Conservation (phyloP, 495 filamentous ascomycete genomes). For the Aspergillus campestris region DNA sequence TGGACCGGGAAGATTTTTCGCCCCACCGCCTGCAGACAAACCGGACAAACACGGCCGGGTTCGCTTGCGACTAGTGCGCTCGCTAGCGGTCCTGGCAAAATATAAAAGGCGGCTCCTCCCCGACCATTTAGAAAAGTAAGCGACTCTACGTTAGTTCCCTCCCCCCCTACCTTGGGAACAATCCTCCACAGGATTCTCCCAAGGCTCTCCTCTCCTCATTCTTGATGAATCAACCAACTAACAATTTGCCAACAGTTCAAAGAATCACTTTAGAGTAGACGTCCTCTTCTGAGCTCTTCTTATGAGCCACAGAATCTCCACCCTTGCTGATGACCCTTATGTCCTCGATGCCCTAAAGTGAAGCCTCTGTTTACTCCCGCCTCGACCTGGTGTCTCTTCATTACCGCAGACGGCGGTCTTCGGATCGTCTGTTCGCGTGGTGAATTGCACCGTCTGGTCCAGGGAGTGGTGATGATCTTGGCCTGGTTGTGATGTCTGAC, state of each 20-base stretch:
- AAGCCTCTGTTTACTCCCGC: conserved; percentile 52
- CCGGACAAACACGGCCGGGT: conserved; percentile 14
- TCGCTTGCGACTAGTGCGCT: conserved; percentile 29
- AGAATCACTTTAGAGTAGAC: conserved; percentile 91
- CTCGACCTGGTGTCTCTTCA: conserved; percentile 34
- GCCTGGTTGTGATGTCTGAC: conserved; percentile 49
- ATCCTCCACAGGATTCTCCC: conserved; percentile 1
- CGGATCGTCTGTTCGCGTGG: conserved; percentile 10
- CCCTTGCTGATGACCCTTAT: conserved; percentile 64
- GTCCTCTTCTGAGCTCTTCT: conserved; percentile 72
- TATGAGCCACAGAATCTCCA: conserved; percentile 68
- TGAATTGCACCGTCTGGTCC: conserved; percentile 28
- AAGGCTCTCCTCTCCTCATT: neutral
- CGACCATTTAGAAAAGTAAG: conserved; percentile 33
- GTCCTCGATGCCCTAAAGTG: conserved; percentile 66
- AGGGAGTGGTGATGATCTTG: conserved; percentile 69
- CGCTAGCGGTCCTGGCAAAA: neutral
- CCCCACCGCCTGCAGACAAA: conserved; percentile 9
- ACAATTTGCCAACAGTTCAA: conserved; percentile 47
- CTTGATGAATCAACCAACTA: neutral
- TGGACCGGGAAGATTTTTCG: neutral
- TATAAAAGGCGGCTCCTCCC: conserved; percentile 19
- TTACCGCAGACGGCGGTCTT: conserved; percentile 13
- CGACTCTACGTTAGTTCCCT: conserved; percentile 56
- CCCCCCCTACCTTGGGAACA: conserved; percentile 27